Base-by-base conservation (phyloP, 768 basidiomycete genomes). In the Chalciporus pseudorubinellus region DNA sequence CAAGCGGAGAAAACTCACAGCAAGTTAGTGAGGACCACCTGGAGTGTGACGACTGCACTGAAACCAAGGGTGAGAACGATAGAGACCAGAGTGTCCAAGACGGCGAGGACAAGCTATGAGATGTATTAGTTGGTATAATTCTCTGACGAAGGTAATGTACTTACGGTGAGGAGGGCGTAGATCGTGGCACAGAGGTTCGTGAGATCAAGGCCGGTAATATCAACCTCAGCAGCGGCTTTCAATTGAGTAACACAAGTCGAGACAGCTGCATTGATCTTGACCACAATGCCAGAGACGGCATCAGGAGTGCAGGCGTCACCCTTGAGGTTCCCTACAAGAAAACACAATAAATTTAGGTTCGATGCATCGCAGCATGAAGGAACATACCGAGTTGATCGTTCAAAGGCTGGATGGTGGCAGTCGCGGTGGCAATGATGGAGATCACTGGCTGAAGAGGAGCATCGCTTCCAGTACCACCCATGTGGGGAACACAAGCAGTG, bases 371-470 rank as follows among this genome's bases (percentile, higher is more conserved):
- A 4, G 29, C 4, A n/a, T 39, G 9, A 1, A 0, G 21, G 4
- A 52, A 49, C 50, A n/a, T 52, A 60, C 58, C 1, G 4, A 60
- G 38, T 34, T 57, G 24, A 0, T 0, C 51, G 14, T 44, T 48
- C n/a, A 57, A 20, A 26, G 54, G 55, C 6, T 42, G 39, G 9
- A 60, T 41, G 18, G 36, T 3, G 0, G 26, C 3, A 9, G 59
- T 59, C 11, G 54, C 54, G 4, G 56, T 57, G n/a, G 39, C 33
- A 4, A 60, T 47, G 41, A 60, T 57, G 12, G 39, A 0, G 11
- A 60, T 60, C 24, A 52, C 26, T 2, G 59, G 58, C 4, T 59
- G 54, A 12, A 55, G 8, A 26, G 60, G 0, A 18, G 50, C 44
- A 29, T 52, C 52, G 19, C 39, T 55, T 7, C 56, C 51, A 10